Evolutionary conservation across 1,284 basidiomycete species (phyloP).

Genomic region (Tilletia horrida): DNA sequence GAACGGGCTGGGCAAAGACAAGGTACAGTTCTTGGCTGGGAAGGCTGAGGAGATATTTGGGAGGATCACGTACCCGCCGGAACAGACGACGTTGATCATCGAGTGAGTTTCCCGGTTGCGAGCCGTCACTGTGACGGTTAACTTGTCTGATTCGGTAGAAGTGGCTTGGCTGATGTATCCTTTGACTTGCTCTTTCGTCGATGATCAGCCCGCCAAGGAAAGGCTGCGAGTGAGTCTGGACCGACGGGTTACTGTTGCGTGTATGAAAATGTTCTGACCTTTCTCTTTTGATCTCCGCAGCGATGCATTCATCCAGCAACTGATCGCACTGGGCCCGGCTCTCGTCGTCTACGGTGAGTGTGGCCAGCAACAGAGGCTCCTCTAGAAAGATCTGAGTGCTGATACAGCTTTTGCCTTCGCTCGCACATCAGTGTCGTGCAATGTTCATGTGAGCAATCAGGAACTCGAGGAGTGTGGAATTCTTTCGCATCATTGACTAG

Average conservation of each 20-base stretch:
- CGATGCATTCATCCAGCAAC: slow-evolving; percentile 50
- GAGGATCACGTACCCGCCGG: slow-evolving; percentile 64
- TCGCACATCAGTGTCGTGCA: slow-evolving; percentile 62
- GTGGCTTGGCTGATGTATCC: not conserved
- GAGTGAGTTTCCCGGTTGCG: slow-evolving; percentile 27
- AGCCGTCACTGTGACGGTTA: not conserved
- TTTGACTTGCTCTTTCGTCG: not conserved
- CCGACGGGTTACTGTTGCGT: not conserved
- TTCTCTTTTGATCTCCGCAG: slow-evolving; percentile 17
- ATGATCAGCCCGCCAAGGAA: slow-evolving; percentile 19
- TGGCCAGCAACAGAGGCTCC: not conserved
- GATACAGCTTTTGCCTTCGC: not conserved
- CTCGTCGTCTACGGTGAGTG: slow-evolving; percentile 45
- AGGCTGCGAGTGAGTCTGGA: slow-evolving; percentile 20
- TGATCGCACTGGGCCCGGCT: slow-evolving; percentile 43
- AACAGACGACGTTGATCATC: slow-evolving; percentile 62
- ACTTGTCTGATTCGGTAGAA: not conserved
- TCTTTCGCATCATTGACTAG: not conserved
- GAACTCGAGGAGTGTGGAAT: too few species aligned
- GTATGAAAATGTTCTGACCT: not conserved
- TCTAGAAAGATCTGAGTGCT: not conserved
- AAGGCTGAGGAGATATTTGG: slow-evolving; percentile 62
- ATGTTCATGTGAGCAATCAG: slow-evolving; percentile 59
- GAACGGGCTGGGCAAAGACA: slow-evolving; percentile 60
- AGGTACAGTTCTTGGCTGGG: slow-evolving; percentile 60